These are phyloP conservation scores for Saccharomyces pastorianus DNA, from an alignment of 1,139 yeast species.

Conservation along the genomic window DNA sequence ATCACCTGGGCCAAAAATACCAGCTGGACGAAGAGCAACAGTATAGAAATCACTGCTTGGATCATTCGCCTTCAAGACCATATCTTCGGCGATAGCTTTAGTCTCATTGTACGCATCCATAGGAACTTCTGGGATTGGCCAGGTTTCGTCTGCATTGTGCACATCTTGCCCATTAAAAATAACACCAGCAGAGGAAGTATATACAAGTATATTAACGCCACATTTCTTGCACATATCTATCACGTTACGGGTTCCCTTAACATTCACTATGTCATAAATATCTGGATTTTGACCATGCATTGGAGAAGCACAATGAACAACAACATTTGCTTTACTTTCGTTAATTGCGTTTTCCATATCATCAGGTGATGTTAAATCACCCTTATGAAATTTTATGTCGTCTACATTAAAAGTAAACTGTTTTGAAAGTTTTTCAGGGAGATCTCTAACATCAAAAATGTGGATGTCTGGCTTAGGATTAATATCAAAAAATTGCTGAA, in stretches of 20 bases:
- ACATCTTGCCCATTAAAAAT: conserved; percentile 89
- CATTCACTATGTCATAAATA: conserved; percentile 83
- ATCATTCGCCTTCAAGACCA: conserved; percentile 65
- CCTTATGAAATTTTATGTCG: conserved; percentile 56
- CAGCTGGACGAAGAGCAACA: conserved; percentile 90
- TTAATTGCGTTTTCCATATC: conserved; percentile 63
- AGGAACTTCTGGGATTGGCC: conserved; percentile 86
- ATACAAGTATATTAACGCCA: conserved; percentile 63
- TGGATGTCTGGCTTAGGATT: conserved; percentile 67
- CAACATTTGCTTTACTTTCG: conserved; percentile 55
- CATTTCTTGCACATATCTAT: conserved; percentile 53
- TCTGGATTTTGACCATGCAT: conserved; percentile 77
- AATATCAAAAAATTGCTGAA: conserved; percentile 69
- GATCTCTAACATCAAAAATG: conserved; percentile 85
- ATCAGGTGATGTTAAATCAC: conserved; percentile 70
- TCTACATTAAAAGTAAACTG: conserved; percentile 66
- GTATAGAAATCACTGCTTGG: conserved; percentile 52
- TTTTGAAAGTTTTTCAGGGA: conserved; percentile 60
- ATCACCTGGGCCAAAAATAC: conserved; percentile 98
- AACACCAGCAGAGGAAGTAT: conserved; percentile 96
- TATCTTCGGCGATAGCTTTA: conserved; percentile 82
- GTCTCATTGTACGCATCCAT: conserved; percentile 98
- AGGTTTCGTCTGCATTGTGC: conserved; percentile 82
- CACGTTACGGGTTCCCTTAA: conserved; percentile 76
- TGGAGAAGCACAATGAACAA: conserved; percentile 96